These are phyloP conservation scores for Hydnomerulius pinastri DNA, from an alignment of 768 basidiomycete species.

Conservation along the genomic window DNA sequence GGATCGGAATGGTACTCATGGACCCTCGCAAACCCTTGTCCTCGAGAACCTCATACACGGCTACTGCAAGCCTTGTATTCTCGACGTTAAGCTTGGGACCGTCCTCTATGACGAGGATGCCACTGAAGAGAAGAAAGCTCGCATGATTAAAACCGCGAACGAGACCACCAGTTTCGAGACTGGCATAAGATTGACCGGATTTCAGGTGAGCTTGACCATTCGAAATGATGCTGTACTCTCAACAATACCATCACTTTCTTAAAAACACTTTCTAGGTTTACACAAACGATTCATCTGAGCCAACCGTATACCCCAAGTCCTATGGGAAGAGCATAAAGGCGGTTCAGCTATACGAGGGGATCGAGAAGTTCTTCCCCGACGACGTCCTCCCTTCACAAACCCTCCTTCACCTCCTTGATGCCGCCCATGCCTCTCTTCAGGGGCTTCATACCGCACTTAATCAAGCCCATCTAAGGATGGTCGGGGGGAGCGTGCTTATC, in stretches of 20 bases:
- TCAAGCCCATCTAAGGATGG: constrained; percentile 70
- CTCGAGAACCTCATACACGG: constrained; percentile 78
- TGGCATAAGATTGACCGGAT: constrained; percentile 86
- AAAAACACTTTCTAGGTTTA: constrained; percentile 63
- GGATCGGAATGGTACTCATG: constrained; percentile 49
- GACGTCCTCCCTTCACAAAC: constrained; percentile 48
- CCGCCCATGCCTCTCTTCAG: constrained; percentile 52
- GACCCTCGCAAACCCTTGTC: constrained; percentile 65
- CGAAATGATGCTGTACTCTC: not conserved
- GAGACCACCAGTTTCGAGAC: constrained; percentile 73
- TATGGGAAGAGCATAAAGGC: constrained; percentile 79
- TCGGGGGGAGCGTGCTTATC: constrained; percentile 79
- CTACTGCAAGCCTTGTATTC: constrained; percentile 80
- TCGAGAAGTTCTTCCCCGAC: constrained; percentile 78
- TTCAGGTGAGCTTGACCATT: constrained; percentile 66
- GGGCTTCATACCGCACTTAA: constrained; percentile 53
- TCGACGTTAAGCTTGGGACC: constrained; percentile 94
- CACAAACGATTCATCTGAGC: constrained; percentile 55
- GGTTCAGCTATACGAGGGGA: constrained; percentile 72
- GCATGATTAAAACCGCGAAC: constrained; percentile 73
- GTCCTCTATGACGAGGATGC: constrained; percentile 76
- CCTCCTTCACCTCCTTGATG: constrained; percentile 59
- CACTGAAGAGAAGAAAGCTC: constrained; percentile 68
- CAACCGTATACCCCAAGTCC: constrained; percentile 64
- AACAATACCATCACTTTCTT: not conserved